These are phyloP conservation scores for Periconia digitata DNA, from an alignment of 2,329 filamentous ascomycete genomes.

Conservation along the genomic window DNA sequence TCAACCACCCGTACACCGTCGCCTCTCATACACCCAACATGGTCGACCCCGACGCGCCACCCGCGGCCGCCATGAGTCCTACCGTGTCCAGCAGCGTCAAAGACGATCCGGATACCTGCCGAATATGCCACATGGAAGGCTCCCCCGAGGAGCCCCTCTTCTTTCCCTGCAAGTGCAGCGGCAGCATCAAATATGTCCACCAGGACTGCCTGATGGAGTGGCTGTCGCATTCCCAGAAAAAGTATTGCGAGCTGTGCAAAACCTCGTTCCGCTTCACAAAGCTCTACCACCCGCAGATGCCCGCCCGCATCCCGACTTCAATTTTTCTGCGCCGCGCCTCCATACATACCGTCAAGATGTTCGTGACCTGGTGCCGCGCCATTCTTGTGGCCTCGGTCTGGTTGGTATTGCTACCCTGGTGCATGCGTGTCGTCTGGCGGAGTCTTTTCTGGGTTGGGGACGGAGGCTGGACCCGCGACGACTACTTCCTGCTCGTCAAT, in stretches of 20 bases:
- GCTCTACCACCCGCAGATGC: slow-evolving; percentile 94
- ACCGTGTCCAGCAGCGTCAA: slow-evolving; percentile 38
- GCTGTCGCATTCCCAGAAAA: slow-evolving; percentile 98
- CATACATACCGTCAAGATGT: slow-evolving; percentile 69
- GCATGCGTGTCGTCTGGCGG: slow-evolving; percentile 90
- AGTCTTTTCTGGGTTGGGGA: slow-evolving; percentile 94
- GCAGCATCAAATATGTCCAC: slow-evolving; percentile 97
- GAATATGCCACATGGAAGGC: slow-evolving; percentile 92
- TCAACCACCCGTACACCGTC: not conserved
- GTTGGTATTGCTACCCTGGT: slow-evolving; percentile 84
- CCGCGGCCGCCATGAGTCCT: not conserved
- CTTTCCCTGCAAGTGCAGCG: slow-evolving; percentile 98
- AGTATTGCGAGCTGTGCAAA: slow-evolving; percentile 99
- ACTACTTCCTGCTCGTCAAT: slow-evolving; percentile 10
- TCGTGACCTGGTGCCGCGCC: slow-evolving; percentile 77
- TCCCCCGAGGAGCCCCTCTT: slow-evolving; percentile 83
- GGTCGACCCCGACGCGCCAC: not conserved
- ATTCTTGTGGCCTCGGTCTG: slow-evolving; percentile 81
- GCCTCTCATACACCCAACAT: not conserved
- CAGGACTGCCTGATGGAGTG: slow-evolving; percentile 99
- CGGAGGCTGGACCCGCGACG: slow-evolving; percentile 62
- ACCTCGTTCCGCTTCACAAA: slow-evolving; percentile 98
- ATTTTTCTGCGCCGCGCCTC: slow-evolving; percentile 80
- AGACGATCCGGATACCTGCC: slow-evolving; percentile 78
- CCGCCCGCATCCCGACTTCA: slow-evolving; percentile 73